Percentiles rank a stretch among this genome's conserved stretches.
Conservation (phyloP, 225 moss, liverwort and hornwort species). For the Physcomitrium patens region DNA sequence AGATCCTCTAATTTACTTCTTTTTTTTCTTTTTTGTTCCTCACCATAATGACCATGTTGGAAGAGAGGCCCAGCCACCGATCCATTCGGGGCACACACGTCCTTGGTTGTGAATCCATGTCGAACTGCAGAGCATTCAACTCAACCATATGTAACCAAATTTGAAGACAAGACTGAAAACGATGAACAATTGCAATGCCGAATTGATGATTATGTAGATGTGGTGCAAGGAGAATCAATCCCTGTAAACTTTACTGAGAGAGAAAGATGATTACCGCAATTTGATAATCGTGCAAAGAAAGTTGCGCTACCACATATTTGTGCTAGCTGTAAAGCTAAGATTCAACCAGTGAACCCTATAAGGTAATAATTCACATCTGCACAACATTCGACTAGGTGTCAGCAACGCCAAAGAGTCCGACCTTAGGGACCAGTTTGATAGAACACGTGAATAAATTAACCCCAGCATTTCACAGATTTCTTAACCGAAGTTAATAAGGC, state of each 20-base stretch:
- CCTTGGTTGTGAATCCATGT: slow-evolving; percentile 47
- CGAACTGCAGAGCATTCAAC: slow-evolving; percentile 32
- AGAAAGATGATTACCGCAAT: slow-evolving; percentile 20
- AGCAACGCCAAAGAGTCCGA: neutral
- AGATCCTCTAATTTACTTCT: too few relatives aligned
- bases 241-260: neutral
- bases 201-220: neutral
- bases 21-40: neutral
- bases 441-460: too few relatives aligned
- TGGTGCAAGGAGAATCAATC: neutral
- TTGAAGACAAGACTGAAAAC: neutral
- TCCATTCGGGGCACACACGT: slow-evolving; percentile 52
- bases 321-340: neutral
- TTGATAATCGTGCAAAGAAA: neutral
- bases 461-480: too few relatives aligned
- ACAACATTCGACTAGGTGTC: neutral
- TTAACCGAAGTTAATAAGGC: too few relatives aligned
- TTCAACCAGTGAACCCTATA: slow-evolving; percentile 13
- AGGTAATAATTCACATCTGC: slow-evolving; percentile 19
- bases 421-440: too few relatives aligned
- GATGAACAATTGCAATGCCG: neutral
- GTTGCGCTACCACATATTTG: slow-evolving; percentile 14
- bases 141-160: neutral
- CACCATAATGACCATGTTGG: slow-evolving; percentile 69
- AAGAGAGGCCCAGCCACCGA: slow-evolving; percentile 69